Base-by-base conservation (phyloP, 768 basidiomycete genomes). In the Candolleomyces eurysporus region DNA sequence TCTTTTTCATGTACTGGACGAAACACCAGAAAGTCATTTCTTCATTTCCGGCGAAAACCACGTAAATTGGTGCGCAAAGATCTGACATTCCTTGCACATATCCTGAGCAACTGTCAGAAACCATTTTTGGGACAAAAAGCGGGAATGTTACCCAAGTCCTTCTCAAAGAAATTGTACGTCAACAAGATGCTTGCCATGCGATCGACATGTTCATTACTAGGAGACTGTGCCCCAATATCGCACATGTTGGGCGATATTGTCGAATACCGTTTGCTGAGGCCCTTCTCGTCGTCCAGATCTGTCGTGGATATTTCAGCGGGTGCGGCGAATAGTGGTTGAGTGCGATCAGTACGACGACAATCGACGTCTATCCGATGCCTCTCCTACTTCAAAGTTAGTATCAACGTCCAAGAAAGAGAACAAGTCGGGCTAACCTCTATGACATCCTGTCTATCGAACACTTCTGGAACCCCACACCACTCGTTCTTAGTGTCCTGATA, bases 21-120 rank as follows among this genome's bases (percentile, higher is more conserved):
- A 99, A 94, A 69, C 94, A 94, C 95, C 96, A 98, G 75, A 98
- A 98, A 1, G 92, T 93, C 75, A 93, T 74, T 57, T 90, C 91
- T 68, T 96, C 95, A 64, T 97, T 90, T 7, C 87, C 91, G 57
- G 83, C 88, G 84, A 92, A 88, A 16, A 95, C 92, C 26, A 98
- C 89, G 69, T 98, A 98, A 6, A 98, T 75, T 13, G 97, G 97
- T 4, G 93, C 90, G 66, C 92, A 92, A 14, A 99, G 83, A 74
- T 99, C 97, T 2, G 92, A 94, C 97, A 98, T 98, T 36, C 97
- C 97, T 74, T 98, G 97, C 5, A 98, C 97, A 72, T 98, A 98
- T 31, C 96, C 94, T 90, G 7, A 50, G 56, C 61, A 26, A 46
- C 30, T 60, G 22, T 17, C 56, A 54, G 17, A 36, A 52, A 51